A percentile compares a stretch with the other conserved stretches of the same genome.
These are phyloP conservation scores for Aspergillus brasiliensis DNA, from an alignment of 2,329 filamentous ascomycete genomes.

Conservation along the genomic window DNA sequence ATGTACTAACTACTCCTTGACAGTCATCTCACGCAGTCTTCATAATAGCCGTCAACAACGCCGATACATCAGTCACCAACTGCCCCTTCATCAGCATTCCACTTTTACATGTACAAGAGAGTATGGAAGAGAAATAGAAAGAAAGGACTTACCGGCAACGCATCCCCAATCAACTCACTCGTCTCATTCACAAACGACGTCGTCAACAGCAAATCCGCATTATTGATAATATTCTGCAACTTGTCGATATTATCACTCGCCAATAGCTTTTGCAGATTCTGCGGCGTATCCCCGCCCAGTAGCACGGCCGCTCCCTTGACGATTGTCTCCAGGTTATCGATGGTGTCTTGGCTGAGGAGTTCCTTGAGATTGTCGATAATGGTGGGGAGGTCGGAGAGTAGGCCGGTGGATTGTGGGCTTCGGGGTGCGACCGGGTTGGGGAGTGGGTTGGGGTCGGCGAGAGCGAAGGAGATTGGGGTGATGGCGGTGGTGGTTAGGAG, in stretches of 20 bases:
- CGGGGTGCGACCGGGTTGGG: conserved; percentile 28
- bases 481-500: conserved; percentile 12
- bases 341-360: conserved; percentile 27
- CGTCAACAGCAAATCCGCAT: conserved; percentile 31
- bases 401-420: conserved; percentile 18
- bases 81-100: conserved; percentile 9
- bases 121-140: not conserved
- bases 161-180: conserved; percentile 34
- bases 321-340: conserved; percentile 30
- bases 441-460: conserved; percentile 23
- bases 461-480: conserved; percentile 12
- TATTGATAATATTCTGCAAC: conserved; percentile 27
- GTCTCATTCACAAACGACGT: conserved; percentile 34
- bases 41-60: conserved; percentile 14
- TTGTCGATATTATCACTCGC: conserved; percentile 27
- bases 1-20: not conserved
- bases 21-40: not conserved
- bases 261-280: conserved; percentile 31
- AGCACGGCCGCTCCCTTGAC: conserved; percentile 32
- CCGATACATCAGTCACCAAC: conserved; percentile 34
- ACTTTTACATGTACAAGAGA: too few relatives aligned
- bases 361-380: conserved; percentile 30
- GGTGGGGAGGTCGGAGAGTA: conserved; percentile 30
- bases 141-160: conserved; percentile 33
- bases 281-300: conserved; percentile 31